A percentile compares a stretch with the other conserved stretches of the same genome.
phyloP scores from a whole-genome alignment of 2,329 filamentous ascomycete genomes.

The Colletotrichum orbiculare region DNA sequence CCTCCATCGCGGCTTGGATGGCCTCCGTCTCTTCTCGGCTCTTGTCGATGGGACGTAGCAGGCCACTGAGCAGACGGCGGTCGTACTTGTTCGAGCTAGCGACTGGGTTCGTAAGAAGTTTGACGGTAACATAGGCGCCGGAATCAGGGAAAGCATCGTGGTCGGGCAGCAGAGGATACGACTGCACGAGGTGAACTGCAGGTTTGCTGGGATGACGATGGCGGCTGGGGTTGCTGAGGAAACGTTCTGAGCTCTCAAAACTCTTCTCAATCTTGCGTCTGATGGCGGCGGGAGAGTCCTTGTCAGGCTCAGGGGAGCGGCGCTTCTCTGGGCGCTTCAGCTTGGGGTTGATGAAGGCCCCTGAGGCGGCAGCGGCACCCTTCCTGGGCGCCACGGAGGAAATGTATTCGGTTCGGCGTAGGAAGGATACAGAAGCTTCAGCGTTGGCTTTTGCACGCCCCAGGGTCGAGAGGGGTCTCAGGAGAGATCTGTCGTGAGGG shows the following conservation, averaged over 20 bases:
- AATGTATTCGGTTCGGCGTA: constrained; percentile 96
- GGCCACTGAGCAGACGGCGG: constrained; percentile 68
- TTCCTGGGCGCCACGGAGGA: constrained; percentile 70
- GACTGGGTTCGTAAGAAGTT: constrained; percentile 75
- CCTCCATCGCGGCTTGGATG: constrained; percentile 61
- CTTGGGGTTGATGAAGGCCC: constrained; percentile 46
- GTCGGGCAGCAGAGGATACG: constrained; percentile 72
- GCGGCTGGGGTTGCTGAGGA: constrained; percentile 64
- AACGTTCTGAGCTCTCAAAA: constrained; percentile 65
- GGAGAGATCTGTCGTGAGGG: constrained; percentile 84
- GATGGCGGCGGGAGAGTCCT: constrained; percentile 73
- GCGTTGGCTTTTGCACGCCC: constrained; percentile 80
- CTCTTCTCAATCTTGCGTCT: constrained; percentile 74
- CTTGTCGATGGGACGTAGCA: constrained; percentile 70
- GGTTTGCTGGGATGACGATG: constrained; percentile 66
- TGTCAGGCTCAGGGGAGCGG: constrained; percentile 67
- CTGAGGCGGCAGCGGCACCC: constrained; percentile 56
- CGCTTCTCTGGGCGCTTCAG: constrained; percentile 53
- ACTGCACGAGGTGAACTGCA: constrained; percentile 62
- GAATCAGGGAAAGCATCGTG: constrained; percentile 76
- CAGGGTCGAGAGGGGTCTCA: constrained; percentile 84
- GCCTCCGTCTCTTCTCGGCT: constrained; percentile 65
- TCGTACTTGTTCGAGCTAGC: constrained; percentile 65
- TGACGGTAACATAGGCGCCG: constrained; percentile 76
- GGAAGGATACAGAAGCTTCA: constrained; percentile 87